Conservation (phyloP, 2,329 filamentous ascomycete genomes). For the Diaporthe sp. region DNA sequence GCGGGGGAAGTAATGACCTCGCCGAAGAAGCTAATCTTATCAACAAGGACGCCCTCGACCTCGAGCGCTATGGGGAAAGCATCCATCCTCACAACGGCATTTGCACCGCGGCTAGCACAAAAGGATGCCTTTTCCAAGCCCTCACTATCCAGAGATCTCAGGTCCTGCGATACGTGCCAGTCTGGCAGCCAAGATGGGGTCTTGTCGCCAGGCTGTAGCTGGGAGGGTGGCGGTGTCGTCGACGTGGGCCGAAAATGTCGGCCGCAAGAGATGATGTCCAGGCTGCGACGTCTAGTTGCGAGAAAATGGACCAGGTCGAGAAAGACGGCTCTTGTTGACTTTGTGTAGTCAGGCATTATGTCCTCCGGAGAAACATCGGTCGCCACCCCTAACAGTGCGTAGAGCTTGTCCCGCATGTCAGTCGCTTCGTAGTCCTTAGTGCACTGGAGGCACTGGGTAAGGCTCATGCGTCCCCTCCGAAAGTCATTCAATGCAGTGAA, state of each 20-base stretch:
- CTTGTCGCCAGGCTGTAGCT: too few species aligned
- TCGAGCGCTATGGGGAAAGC: neutral
- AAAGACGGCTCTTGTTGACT: neutral
- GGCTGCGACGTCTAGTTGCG: neutral
- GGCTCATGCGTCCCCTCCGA: neutral
- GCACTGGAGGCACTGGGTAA: neutral
- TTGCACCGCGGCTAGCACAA: neutral
- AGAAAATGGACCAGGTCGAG: neutral
- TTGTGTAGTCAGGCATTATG: neutral
- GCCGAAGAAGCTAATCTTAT: neutral
- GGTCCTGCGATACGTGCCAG: neutral
- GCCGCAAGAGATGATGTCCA: conserved; percentile 1
- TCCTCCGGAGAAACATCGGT: neutral
- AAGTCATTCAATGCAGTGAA: neutral
- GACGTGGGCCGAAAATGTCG: neutral
- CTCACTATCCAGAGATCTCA: neutral
- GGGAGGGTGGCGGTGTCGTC: neutral
- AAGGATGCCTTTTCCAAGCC: neutral
- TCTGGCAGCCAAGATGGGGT: neutral
- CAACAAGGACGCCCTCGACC: neutral
- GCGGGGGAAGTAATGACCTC: neutral
- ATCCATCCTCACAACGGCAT: neutral
- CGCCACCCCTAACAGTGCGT: neutral
- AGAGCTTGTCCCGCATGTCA: neutral
- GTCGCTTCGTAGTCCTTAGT: neutral